Evolutionary conservation across 2,329 filamentous ascomycete species (phyloP), one percentile per base, ranked within the genome.

Genomic region (Onygena corvina): DNA sequence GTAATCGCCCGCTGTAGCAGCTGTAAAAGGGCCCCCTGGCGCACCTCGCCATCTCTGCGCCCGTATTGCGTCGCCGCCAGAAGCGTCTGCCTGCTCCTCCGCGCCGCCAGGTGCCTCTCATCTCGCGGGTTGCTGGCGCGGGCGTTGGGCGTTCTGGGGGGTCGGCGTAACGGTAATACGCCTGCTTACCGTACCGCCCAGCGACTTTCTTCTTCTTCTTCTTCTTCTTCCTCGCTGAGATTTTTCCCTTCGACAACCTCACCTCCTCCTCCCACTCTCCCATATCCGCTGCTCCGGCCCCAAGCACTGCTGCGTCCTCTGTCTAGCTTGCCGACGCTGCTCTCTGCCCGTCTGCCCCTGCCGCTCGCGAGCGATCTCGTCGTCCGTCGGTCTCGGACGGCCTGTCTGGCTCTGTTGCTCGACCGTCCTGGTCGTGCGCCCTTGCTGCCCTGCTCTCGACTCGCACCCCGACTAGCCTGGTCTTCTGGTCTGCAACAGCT

Each of bases 151-250:
- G 47, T 23, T 42, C 21, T 33, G 16, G 40, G 35, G 14, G 25
- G 21, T 5, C 25, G 21, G n/a, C 44, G 27, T 38, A 38, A 48
- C 33, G n/a, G 27, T 30, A 38, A 27, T 42, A 47, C 27, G 9
- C 21, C 18, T 34, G 48, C 49, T 52, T 49, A 44, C 48, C 31
- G 18, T 34, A 42, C 33, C 46, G 44, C 27, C 44, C 44, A 23
- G 7, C 14, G 16, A 40, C 35, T 14, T 45, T 30, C 11, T 31
- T 12, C 21, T 33, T 47, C 30, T 34, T 18, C 14, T 25, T 44
- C 27, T 21, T 36, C 34, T 29, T 36, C 29, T 18, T 23, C 31
- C 44, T 34, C 44, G 29, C 29, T 27, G 12, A 21, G 20, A 44
- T 18, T 20, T 34, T 38, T 29, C 23, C 23, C 46, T 27, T 38